These are phyloP conservation scores for Heterobasidion irregulare DNA, from an alignment of 1,284 basidiomycete species.

Conservation along the genomic window DNA sequence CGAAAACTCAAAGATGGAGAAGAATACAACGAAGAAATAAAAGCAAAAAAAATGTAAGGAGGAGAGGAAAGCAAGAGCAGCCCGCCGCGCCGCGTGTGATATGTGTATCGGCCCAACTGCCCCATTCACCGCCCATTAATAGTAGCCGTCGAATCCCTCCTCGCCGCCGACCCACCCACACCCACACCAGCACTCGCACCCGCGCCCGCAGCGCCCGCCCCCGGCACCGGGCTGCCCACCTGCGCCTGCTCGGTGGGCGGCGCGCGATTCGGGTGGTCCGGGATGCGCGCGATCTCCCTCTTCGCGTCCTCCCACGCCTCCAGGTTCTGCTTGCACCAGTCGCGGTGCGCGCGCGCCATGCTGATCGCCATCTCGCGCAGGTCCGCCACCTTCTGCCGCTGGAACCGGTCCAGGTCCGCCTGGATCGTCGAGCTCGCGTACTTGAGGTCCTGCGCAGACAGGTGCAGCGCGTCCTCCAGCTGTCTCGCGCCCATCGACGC, in stretches of 20 bases:
- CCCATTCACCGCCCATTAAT: slow-evolving; percentile 33
- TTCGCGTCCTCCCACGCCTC: slow-evolving; percentile 96
- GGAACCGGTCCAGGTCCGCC: slow-evolving; percentile 96
- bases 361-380: slow-evolving; percentile 86
- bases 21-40: too few species aligned
- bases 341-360: slow-evolving; percentile 85
- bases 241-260: slow-evolving; percentile 20
- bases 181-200: slow-evolving; percentile 10
- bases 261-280: slow-evolving; percentile 75
- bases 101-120: too few species aligned
- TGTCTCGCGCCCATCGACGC: slow-evolving; percentile 22
- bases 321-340: slow-evolving; percentile 95
- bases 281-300: slow-evolving; percentile 82
- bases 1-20: too few species aligned
- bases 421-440: slow-evolving; percentile 96
- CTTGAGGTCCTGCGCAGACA: slow-evolving; percentile 87
- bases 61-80: too few species aligned
- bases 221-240: slow-evolving; percentile 14
- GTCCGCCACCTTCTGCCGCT: slow-evolving; percentile 97
- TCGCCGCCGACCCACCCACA: slow-evolving; percentile 24
- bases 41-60: too few species aligned
- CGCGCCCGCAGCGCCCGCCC: too few species aligned
- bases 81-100: too few species aligned
- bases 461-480: slow-evolving; percentile 89
- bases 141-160: slow-evolving; percentile 57